A percentile compares a stretch with the other conserved stretches of the same genome.
Conservation (phyloP, 768 basidiomycete species). For the Mycena latifolia region DNA sequence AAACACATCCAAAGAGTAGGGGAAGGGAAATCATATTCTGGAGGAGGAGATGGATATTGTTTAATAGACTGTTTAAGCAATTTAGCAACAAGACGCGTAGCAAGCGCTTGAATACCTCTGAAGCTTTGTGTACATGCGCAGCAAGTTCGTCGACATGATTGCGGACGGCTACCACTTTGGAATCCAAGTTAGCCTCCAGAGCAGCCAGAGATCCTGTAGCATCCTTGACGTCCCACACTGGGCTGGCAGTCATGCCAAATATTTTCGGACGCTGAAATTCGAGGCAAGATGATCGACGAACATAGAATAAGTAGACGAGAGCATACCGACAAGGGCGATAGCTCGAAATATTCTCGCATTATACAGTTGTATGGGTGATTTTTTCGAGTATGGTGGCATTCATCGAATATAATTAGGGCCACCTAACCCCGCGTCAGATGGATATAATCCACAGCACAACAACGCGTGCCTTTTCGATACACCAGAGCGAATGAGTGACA, state of each 20-base stretch:
- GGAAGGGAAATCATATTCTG: slow-evolving; percentile 66
- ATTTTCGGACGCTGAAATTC: slow-evolving; percentile 72
- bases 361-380: slow-evolving; percentile 85
- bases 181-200: slow-evolving; percentile 79
- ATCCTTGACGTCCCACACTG: slow-evolving; percentile 84
- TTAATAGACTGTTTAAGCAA: slow-evolving; percentile 61
- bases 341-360: slow-evolving; percentile 73
- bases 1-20: slow-evolving; percentile 69
- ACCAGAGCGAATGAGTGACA: slow-evolving; percentile 86
- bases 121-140: slow-evolving; percentile 71
- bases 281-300: not conserved
- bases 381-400: slow-evolving; percentile 84
- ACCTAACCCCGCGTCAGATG: slow-evolving; percentile 44
- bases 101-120: slow-evolving; percentile 59
- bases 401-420: slow-evolving; percentile 82
- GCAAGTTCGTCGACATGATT: slow-evolving; percentile 76
- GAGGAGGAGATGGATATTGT: slow-evolving; percentile 66
- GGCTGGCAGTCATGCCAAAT: slow-evolving; percentile 95
- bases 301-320: too few species aligned
- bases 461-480: slow-evolving; percentile 66
- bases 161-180: slow-evolving; percentile 81
- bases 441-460: not conserved
- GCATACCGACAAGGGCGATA: slow-evolving; percentile 49
- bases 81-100: slow-evolving; percentile 1
- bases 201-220: slow-evolving; percentile 70